These are phyloP conservation scores for Geum urbanum DNA, from an alignment of 306 rosid species.

Conservation along the genomic window DNA sequence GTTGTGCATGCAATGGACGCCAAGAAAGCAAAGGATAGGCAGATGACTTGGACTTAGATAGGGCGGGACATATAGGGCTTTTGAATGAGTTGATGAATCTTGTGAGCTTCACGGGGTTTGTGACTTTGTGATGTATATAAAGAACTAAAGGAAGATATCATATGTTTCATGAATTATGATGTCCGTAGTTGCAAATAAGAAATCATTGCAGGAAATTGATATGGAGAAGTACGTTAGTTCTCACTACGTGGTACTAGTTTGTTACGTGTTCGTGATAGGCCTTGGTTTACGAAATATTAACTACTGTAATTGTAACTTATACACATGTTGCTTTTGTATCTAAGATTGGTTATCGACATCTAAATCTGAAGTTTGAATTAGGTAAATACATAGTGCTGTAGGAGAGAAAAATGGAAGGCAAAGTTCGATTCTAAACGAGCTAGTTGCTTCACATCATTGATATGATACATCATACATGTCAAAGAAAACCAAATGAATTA, in stretches of 20 bases:
- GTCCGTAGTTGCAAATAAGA: not conserved
- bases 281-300: too few species aligned
- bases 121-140: not conserved
- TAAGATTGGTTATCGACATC: too few species aligned
- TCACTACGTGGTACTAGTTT: not conserved
- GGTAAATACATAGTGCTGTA: too few species aligned
- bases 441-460: too few species aligned
- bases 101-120: constrained; percentile 28
- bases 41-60: too few species aligned
- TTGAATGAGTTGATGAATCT: not conserved
- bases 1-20: constrained; percentile 19
- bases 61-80: not conserved
- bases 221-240: not conserved
- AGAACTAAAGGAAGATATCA: not conserved
- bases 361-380: too few species aligned
- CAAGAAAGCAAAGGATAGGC: not conserved
- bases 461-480: too few species aligned
- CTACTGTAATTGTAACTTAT: too few species aligned
- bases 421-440: too few species aligned
- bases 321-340: too few species aligned
- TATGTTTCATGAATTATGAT: constrained; percentile 12
- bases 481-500: too few species aligned
- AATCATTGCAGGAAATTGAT: constrained; percentile 5
- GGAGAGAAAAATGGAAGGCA: too few species aligned
- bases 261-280: not conserved